These are phyloP conservation scores for Phytophthora pisi DNA, from an alignment of 352 stramenopile genomes.

Conservation along the genomic window DNA sequence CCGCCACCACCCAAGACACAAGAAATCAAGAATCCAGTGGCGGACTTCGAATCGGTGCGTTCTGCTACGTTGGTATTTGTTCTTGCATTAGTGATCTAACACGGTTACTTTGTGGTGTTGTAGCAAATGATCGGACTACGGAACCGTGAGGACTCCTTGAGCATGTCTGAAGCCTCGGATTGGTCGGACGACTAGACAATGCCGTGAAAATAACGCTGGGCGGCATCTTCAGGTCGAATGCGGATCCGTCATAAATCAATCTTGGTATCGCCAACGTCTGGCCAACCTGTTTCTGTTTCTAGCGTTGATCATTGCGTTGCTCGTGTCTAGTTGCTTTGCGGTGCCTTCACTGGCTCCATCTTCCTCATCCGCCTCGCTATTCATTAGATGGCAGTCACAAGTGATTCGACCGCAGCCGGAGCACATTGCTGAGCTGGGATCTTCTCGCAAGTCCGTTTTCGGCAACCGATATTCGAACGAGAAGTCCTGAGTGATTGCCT, in stretches of 20 bases:
- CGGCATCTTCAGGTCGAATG: conserved; percentile 26
- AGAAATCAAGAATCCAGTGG: conserved; percentile 60
- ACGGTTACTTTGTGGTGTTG: conserved; percentile 12
- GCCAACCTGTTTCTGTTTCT: conserved; percentile 35
- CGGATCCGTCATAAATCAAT: conserved; percentile 23
- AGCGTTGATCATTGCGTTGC: conserved; percentile 25
- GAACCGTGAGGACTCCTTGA: conserved; percentile 77
- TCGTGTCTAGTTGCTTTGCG: conserved; percentile 18
- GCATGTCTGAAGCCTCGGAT: conserved; percentile 85
- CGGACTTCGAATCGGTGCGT: conserved; percentile 67
- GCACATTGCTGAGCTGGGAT: conserved; percentile 49
- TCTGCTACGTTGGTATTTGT: not conserved
- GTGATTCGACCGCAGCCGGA: conserved; percentile 54
- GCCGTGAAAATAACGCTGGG: conserved; percentile 14
- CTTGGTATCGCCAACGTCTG: conserved; percentile 44
- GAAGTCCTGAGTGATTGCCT: conserved; percentile 55
- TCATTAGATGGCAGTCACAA: conserved; percentile 51
- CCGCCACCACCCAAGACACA: conserved; percentile 48
- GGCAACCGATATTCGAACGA: conserved; percentile 65
- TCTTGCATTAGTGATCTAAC: conserved; percentile 1
- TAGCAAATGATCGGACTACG: conserved; percentile 87
- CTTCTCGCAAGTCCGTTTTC: conserved; percentile 64
- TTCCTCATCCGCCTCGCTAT: conserved; percentile 8
- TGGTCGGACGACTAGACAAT: conserved; percentile 85
- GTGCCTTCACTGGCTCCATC: not conserved